Evolutionary conservation across 2,329 filamentous ascomycete genomes (phyloP), one percentile per base, ranked within the genome.

Genomic region (Blastomyces parvus): DNA sequence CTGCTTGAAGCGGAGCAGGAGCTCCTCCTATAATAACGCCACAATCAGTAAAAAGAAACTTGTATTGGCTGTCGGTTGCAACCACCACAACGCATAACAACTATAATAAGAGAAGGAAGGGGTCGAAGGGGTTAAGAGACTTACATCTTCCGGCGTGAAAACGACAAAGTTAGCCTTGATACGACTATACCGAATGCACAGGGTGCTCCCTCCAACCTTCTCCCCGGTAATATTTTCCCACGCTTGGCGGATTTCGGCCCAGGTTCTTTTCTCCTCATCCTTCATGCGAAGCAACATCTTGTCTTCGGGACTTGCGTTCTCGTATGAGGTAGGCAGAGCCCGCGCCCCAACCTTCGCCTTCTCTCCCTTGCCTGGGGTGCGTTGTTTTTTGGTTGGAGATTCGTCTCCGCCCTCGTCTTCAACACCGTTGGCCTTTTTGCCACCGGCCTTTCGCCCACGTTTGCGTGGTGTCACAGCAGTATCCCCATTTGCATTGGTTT

Each of bases 91-190:
- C 27, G 36, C n/a, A 13, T 22, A 17, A 2, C 25, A 52, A 6
- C 14, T 33, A 55, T 3, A 50, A 50, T 50, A 14, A 55, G 1
- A n/a, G n/a, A n/a, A n/a, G 52, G 19, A 55, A 36, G 52, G 53
- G 6, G 3, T 14, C 27, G 5, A 30, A 17, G 2, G 42, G 3
- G 53, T 55, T 55, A 27, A 8, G 62, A 22, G 5, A 70, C 71
- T 64, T 69, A 74, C 73, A 68, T 79, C 74, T 44, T 74, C 74
- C 22, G 69, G 67, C 25, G 66, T 69, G 62, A 79, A 70, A 19
- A 70, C 67, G 13, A 69, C 70, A 64, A 79, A 76, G 61, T 78
- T 77, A 17, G 70, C 72, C 64, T 76, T 77, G 61, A 78, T 71
- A 19, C 72, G 69, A 11, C 65, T 67, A 63, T 78, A 78, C 11